Conservation (phyloP, 2,329 filamentous ascomycete species). For the Arthrobotrys iridis region DNA sequence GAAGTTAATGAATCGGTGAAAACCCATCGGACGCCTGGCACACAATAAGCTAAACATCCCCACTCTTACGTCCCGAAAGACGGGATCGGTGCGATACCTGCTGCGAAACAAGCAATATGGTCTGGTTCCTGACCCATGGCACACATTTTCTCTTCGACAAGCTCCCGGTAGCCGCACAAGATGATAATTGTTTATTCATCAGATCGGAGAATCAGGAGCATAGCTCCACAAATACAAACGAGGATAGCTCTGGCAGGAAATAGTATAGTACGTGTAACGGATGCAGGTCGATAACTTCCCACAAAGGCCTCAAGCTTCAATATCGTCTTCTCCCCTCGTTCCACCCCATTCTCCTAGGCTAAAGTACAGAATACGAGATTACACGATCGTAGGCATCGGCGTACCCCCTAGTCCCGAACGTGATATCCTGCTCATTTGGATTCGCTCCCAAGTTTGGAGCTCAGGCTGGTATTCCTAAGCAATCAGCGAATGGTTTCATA, state of each 20-base stretch:
- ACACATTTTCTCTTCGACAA: not conserved
- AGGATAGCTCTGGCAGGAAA: not conserved
- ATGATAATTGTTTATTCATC: not conserved
- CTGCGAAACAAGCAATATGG: not conserved
- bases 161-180: not conserved
- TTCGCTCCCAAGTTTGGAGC: too few relatives aligned
- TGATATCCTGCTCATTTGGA: too few relatives aligned
- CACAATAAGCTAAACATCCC: not conserved
- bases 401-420: too few relatives aligned
- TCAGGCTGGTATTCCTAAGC: too few relatives aligned
- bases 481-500: too few relatives aligned
- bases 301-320: not conserved
- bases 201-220: not conserved
- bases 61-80: not conserved
- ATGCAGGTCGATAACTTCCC: not conserved
- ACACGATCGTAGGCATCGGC: not conserved
- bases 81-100: too few relatives aligned
- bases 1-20: not conserved
- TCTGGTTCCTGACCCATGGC: not conserved
- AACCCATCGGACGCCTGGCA: not conserved
- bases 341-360: not conserved
- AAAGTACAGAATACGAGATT: slow-evolving; percentile 26
- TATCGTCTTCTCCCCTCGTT: not conserved
- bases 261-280: not conserved
- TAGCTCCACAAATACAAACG: not conserved